Evolutionary conservation across 768 basidiomycete species (phyloP), one percentile per base, ranked within the genome.

Genomic region (Coprinopsis strossmayeri): DNA sequence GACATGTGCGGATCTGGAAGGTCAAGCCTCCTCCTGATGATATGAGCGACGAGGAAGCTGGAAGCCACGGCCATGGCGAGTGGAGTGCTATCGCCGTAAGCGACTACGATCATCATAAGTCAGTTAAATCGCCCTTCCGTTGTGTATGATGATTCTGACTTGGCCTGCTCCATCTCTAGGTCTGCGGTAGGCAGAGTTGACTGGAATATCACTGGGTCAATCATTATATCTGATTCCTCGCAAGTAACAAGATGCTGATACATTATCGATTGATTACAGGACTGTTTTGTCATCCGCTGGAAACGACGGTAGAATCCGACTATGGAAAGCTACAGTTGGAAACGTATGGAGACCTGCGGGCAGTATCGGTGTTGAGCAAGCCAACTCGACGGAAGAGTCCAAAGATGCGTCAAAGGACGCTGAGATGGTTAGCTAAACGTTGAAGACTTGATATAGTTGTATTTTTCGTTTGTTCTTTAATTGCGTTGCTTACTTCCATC

Each of bases 121-220:
- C 38, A 5, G 76, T 65, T 12, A 21, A n/a, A 15, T 10, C 37
- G 2, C 9, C 27, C 4, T 38, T 37, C 21, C 4, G n/a, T n/a
- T n/a, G n/a, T n/a, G n/a, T n/a, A n/a, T n/a, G n/a, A n/a, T n/a
- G n/a, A n/a, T n/a, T n/a, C n/a, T n/a, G n/a, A n/a, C n/a, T n/a
- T n/a, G n/a, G n/a, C n/a, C 21, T 21, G 15, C 5, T 11, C n/a
- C 7, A 5, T 5, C 46, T 24, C 18, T 51, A 87, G 87, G 53
- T 82, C 85, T 0, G 76, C 84, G 2, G 78, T 94, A 9, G 84
- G 85, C 2, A 75, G 84, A 56, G 93, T 99, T 0, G 93, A 94
- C 61, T 97, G 95, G 91, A 95, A 95, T 61, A 82, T 93, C 42
- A 88, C 84, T 27, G 88, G 88, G 86, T 89, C 54, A 2, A 65